Conservation (phyloP, 1,284 basidiomycete species). For the Lentinus polychrous region DNA sequence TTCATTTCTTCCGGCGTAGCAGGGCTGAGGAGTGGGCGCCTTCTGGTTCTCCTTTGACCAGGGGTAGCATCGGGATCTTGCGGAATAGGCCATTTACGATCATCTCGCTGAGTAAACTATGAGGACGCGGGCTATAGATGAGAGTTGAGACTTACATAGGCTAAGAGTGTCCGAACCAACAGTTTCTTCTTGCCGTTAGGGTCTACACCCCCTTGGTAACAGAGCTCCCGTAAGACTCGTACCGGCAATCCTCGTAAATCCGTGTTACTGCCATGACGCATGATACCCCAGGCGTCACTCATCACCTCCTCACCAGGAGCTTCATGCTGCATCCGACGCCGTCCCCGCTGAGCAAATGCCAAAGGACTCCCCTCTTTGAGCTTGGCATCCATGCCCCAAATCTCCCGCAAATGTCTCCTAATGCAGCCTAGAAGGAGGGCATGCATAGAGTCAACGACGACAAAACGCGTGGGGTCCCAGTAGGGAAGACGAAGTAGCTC, state of each 20-base stretch:
- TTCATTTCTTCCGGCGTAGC: too few relatives aligned
- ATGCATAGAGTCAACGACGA: slow-evolving; percentile 35
- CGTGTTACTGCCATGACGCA: neutral
- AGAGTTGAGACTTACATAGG: neutral
- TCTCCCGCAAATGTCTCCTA: neutral
- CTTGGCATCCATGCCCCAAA: neutral
- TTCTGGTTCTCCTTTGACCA: too few relatives aligned
- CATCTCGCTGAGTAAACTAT: too few relatives aligned
- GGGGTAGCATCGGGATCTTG: too few relatives aligned
- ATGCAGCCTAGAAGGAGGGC: slow-evolving; percentile 4
- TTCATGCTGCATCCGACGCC: too few relatives aligned
- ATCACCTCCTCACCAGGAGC: neutral
- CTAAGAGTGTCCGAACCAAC: neutral
- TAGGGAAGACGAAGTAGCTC: slow-evolving; percentile 31
- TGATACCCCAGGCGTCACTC: neutral
- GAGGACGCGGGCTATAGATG: too few relatives aligned
- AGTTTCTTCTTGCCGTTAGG: neutral
- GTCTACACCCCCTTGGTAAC: neutral
- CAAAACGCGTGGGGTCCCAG: slow-evolving; percentile 27
- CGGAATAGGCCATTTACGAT: too few relatives aligned
- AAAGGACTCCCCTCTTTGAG: neutral
- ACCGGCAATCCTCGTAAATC: neutral
- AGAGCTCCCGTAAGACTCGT: neutral
- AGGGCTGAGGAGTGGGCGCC: too few relatives aligned
- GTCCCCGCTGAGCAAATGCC: too few relatives aligned